Evolutionary conservation across 345 rosid genomes (phyloP).

Genomic region (Microthlaspi erraticum): DNA sequence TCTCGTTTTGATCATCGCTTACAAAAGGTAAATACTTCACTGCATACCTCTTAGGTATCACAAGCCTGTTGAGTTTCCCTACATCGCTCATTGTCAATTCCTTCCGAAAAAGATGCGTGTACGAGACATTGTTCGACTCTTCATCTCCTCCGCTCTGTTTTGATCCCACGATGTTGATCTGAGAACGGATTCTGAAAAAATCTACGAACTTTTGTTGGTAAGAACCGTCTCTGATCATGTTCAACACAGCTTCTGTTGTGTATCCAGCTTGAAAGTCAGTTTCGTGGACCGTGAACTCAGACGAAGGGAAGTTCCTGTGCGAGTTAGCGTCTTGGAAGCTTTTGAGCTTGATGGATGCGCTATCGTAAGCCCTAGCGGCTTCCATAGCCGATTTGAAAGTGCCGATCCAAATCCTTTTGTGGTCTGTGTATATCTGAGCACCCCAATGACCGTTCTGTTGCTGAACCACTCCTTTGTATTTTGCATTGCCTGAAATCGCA

Average conservation of each 20-base stretch:
- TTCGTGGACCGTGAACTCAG: conserved; percentile 51
- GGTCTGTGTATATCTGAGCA: conserved; percentile 64
- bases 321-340: conserved; percentile 47
- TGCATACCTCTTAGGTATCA: conserved; percentile 75
- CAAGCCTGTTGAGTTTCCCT: conserved; percentile 81
- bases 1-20: conserved; percentile 18
- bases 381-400: conserved; percentile 61
- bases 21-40: conserved; percentile 58
- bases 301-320: conserved; percentile 60
- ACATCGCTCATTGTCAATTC: conserved; percentile 86
- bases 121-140: conserved; percentile 25
- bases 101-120: conserved; percentile 61
- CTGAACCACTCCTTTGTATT: conserved; percentile 60
- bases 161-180: conserved; percentile 16
- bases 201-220: conserved; percentile 58
- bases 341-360: conserved; percentile 57
- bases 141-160: conserved; percentile 20
- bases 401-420: conserved; percentile 64
- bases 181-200: conserved; percentile 43
- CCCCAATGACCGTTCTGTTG: conserved; percentile 69
- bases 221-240: too few species aligned
- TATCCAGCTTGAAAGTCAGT: conserved; percentile 50
- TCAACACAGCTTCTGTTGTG: conserved; percentile 45
- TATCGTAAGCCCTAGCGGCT: conserved; percentile 70
- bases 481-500: conserved; percentile 7